phyloP scores from a whole-genome alignment of 768 basidiomycete genomes.

The Hericium coralloides region DNA sequence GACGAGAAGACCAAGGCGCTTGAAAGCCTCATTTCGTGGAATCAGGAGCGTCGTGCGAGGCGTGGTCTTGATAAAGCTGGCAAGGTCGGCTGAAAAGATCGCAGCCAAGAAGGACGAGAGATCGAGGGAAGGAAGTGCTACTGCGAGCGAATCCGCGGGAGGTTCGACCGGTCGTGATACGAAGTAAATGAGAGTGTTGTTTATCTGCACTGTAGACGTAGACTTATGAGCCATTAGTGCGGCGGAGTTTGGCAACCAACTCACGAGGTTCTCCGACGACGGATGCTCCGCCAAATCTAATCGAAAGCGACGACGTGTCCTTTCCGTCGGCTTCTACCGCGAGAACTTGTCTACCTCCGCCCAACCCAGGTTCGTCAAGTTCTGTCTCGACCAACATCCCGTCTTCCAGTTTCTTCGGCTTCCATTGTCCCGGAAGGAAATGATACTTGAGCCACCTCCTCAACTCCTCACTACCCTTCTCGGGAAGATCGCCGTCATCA shows the following conservation, averaged over 20 bases:
- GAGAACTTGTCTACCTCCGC: slow-evolving; percentile 62
- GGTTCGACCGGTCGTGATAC: slow-evolving; percentile 76
- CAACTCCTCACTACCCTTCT: slow-evolving; percentile 58
- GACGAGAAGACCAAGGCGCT: slow-evolving; percentile 72
- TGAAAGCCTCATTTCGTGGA: slow-evolving; percentile 86
- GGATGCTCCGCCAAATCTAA: slow-evolving; percentile 79
- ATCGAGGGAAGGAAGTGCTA: slow-evolving; percentile 74
- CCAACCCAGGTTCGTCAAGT: slow-evolving; percentile 61
- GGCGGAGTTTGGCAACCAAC: slow-evolving; percentile 17
- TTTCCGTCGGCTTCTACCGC: slow-evolving; percentile 53
- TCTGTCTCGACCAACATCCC: slow-evolving; percentile 76
- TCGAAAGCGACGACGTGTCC: slow-evolving; percentile 44
- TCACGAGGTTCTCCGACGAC: slow-evolving; percentile 71
- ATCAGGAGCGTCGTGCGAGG: slow-evolving; percentile 77
- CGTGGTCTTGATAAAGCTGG: slow-evolving; percentile 51
- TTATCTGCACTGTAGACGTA: slow-evolving; percentile 46
- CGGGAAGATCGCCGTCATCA: slow-evolving; percentile 45
- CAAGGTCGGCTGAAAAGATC: slow-evolving; percentile 78
- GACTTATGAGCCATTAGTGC: slow-evolving; percentile 1
- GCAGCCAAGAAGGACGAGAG: slow-evolving; percentile 88
- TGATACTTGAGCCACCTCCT: slow-evolving; percentile 78
- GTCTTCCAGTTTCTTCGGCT: slow-evolving; percentile 57
- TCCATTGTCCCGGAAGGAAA: slow-evolving; percentile 79
- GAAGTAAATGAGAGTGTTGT: slow-evolving; percentile 84
- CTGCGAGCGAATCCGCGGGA: slow-evolving; percentile 72